Evolutionary conservation across 2,329 filamentous ascomycete genomes (phyloP), one percentile per base, ranked within the genome.

Genomic region (Triangularia setosa): DNA sequence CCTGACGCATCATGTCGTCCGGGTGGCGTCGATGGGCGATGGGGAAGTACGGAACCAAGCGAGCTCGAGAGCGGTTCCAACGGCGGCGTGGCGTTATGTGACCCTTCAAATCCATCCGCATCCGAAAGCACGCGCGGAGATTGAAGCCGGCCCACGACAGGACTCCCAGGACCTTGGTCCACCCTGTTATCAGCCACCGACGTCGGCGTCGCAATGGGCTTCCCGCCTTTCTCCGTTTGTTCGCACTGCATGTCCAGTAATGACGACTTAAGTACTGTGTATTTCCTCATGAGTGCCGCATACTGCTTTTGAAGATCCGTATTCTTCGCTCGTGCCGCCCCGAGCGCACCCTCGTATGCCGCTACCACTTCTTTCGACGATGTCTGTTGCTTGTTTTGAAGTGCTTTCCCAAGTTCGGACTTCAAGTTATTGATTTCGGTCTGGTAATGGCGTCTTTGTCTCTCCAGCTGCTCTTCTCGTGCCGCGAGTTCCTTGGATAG

Each of bases 401-500:
- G 70, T 2, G 75, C 75, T 58, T 81, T 76, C 6, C 77, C 75
- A 5, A 87, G 73, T 67, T 78, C 79, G 7, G 73, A 71, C 63
- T 82, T 81, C 8, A 87, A 77, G 18, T 73, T 74, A n/a, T 72
- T 72, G 14, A 86, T 78, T 65, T 86, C 83, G 4, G 75, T 75
- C 63, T 83, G 73, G 65, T 83, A 84, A n/a, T 79, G 71, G 33
- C 73, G 74, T 65, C 74, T 78, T 27, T 75, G 77, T 58, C 77
- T 76, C 60, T 78, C 74, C 1, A 84, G 72, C 57, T 86, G 83
- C n/a, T 72, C 69, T 54, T 84, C 80, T 21, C 77, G 77, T 5
- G 80, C 82, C 52, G 73, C 76, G 66, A 93, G 76, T 68, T 87
- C 83, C 78, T 87, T 78, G 56, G 81, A 80, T 23, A 90, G 78